Evolutionary conservation across 495 filamentous ascomycete genomes (phyloP).

Genomic region (Penicillium bovifimosum): DNA sequence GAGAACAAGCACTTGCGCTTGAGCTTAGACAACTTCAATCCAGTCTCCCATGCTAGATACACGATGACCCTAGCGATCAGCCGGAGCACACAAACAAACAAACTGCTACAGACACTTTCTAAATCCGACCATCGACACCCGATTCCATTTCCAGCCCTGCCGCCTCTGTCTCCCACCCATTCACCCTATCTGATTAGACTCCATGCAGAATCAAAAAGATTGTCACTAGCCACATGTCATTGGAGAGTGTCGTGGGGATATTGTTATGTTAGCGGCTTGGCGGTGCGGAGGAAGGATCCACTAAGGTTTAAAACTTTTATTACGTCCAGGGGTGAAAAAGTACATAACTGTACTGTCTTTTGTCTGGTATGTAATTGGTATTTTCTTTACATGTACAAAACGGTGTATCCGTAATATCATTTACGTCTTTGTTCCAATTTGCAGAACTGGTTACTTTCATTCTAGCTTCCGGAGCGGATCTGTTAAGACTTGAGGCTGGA

Average conservation of each 20-base stretch:
- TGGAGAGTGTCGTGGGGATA: slow-evolving; percentile 5
- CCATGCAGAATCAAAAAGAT: slow-evolving; percentile 4
- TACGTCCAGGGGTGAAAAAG: no score
- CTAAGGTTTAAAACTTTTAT: no score
- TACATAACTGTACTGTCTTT: no score
- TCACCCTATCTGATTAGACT: no score
- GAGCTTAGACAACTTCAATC: no score
- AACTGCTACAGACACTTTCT: neutral
- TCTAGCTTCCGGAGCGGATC: neutral
- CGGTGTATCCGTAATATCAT: no score
- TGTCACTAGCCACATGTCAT: neutral
- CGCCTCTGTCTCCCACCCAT: slow-evolving; percentile 1
- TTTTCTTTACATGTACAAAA: no score
- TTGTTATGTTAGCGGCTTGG: slow-evolving; percentile 16
- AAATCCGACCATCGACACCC: neutral
- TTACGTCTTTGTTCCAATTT: neutral
- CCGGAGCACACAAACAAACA: neutral
- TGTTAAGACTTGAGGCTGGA: neutral
- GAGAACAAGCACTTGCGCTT: neutral
- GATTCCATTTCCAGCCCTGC: neutral
- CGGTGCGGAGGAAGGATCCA: neutral
- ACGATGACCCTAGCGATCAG: no score
- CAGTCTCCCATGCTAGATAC: no score
- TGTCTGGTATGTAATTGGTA: no score
- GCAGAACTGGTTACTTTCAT: neutral